Conservation (phyloP, 2,329 filamentous ascomycete species). For the Aspergillus fumigatiaffinis region DNA sequence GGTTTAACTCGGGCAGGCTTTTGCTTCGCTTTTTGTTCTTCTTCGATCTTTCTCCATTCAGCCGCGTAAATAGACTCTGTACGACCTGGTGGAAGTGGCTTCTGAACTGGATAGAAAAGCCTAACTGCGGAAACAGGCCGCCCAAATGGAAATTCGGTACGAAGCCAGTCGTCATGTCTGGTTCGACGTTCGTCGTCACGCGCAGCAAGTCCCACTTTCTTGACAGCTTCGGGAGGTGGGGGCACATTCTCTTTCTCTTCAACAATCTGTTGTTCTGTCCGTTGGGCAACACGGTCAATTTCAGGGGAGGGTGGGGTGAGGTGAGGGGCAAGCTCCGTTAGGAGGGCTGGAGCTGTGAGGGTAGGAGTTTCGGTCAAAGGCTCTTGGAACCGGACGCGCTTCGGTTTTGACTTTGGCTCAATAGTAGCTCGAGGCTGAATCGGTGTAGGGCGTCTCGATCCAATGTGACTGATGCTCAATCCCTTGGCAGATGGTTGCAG, state of each 20-base stretch:
- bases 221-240: neutral
- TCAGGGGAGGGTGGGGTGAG: constrained; percentile 7
- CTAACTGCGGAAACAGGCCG: constrained; percentile 28
- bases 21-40: constrained; percentile 20
- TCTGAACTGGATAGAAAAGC: constrained; percentile 19
- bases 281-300: neutral
- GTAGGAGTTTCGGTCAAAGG: constrained; percentile 4
- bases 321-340: constrained; percentile 1
- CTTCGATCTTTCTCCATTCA: constrained; percentile 25
- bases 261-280: neutral
- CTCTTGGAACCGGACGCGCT: constrained; percentile 12
- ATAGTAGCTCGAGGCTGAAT: neutral
- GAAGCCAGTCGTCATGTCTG: constrained; percentile 19
- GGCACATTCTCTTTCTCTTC: constrained; percentile 18
- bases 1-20: constrained; percentile 18
- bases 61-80: constrained; percentile 26
- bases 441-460: neutral
- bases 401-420: neutral
- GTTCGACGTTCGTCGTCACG: constrained; percentile 7
- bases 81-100: constrained; percentile 24
- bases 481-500: neutral
- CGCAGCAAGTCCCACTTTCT: neutral
- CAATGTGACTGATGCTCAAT: neutral
- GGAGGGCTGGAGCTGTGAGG: neutral
- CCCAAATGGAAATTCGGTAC: constrained; percentile 18